Evolutionary conservation across 805 yeast genomes (phyloP).

Genomic region (Barnettozyma populi): DNA sequence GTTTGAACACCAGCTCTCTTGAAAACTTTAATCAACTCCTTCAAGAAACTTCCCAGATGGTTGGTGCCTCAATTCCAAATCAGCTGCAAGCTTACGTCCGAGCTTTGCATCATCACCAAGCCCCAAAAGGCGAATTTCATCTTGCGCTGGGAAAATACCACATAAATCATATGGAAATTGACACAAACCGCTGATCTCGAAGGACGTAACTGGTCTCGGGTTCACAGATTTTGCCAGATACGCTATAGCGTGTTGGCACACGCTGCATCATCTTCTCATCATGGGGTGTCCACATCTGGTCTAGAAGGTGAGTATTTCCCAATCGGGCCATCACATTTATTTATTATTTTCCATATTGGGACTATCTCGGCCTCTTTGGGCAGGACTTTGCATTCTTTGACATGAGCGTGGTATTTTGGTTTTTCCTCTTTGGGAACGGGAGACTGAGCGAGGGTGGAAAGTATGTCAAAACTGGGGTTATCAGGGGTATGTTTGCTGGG

Average conservation of each 20-base stretch:
- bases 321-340: background rate
- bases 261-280: background rate
- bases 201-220: background rate
- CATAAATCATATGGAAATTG: too few relatives aligned
- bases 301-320: background rate
- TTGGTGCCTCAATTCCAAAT: too few relatives aligned
- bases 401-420: background rate
- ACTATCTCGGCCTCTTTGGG: background rate
- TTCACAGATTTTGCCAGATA: too few relatives aligned
- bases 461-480: too few relatives aligned
- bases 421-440: slow-evolving; percentile 2
- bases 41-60: too few relatives aligned
- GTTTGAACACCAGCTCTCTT: too few relatives aligned
- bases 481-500: background rate
- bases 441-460: background rate
- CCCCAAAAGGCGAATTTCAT: background rate
- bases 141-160: too few relatives aligned
- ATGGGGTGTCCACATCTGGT: background rate
- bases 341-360: background rate
- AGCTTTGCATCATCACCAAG: background rate
- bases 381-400: background rate
- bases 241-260: background rate
- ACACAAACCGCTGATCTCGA: background rate
- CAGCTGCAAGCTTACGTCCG: background rate
- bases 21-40: too few relatives aligned